Evolutionary conservation across 495 filamentous ascomycete genomes (phyloP).

Genomic region (Penicillium lagena): DNA sequence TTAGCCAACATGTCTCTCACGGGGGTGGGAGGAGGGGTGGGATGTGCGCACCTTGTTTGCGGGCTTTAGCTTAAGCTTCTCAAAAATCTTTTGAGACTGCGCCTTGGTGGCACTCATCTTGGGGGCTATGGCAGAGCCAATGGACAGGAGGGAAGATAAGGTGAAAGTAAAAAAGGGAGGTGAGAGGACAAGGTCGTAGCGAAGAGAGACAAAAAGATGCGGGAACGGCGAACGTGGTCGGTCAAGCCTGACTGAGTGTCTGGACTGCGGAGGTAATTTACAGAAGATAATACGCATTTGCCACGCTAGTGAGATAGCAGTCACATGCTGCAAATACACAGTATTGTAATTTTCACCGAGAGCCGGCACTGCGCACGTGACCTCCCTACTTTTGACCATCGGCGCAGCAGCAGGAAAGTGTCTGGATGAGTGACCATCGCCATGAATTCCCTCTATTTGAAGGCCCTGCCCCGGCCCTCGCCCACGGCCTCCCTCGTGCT

Average conservation of each 20-base stretch:
- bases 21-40: constrained; percentile 8
- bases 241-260: constrained; percentile 3
- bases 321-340: constrained; percentile 5
- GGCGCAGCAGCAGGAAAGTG: background rate
- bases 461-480: constrained; percentile 13
- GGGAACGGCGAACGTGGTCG: constrained; percentile 26
- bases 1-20: too few species aligned
- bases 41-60: constrained; percentile 76
- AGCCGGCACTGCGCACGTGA: constrained; percentile 1
- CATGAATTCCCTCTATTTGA: constrained; percentile 14
- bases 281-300: background rate
- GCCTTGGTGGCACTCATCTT: constrained; percentile 87
- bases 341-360: constrained; percentile 6
- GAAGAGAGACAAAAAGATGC: constrained; percentile 13
- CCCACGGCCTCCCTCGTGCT: constrained; percentile 5
- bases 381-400: constrained; percentile 11
- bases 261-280: constrained; percentile 13
- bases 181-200: constrained; percentile 3
- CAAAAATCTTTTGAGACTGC: constrained; percentile 93
- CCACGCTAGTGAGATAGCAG: background rate
- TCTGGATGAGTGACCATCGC: constrained; percentile 1
- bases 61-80: constrained; percentile 88
- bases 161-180: background rate
- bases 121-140: constrained; percentile 8
- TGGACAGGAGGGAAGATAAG: background rate